Conservation (phyloP, 441 rosid genomes). For the Gossypium laxum region DNA sequence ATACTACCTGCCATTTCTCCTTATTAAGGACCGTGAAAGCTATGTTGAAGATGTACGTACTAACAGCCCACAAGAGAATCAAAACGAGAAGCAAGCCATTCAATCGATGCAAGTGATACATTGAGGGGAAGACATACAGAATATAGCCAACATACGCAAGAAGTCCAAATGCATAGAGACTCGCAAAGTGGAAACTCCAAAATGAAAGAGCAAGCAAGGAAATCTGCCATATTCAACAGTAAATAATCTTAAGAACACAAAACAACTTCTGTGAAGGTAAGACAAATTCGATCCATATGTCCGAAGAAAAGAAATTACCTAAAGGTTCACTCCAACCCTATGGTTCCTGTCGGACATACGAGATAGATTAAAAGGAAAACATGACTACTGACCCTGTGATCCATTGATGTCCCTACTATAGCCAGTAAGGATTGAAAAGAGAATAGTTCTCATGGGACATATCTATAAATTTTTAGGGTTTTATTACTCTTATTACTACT, state of each 20-base stretch:
- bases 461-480: background rate
- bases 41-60: slow-evolving; percentile 17
- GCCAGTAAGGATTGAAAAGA: background rate
- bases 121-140: slow-evolving; percentile 13
- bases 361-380: background rate
- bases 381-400: background rate
- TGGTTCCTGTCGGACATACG: background rate
- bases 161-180: slow-evolving; percentile 16
- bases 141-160: slow-evolving; percentile 15
- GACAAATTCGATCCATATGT: background rate
- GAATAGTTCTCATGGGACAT: background rate
- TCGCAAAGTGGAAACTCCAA: slow-evolving; percentile 17
- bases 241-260: slow-evolving; percentile 8
- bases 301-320: background rate
- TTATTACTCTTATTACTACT: background rate
- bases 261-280: background rate
- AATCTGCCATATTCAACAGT: slow-evolving; percentile 13
- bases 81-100: slow-evolving; percentile 17
- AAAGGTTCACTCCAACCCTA: background rate
- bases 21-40: slow-evolving; percentile 12
- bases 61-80: slow-evolving; percentile 17
- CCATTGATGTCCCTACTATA: background rate
- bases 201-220: slow-evolving; percentile 14
- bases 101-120: slow-evolving; percentile 16
- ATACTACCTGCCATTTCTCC: slow-evolving; percentile 8